Evolutionary conservation across 768 basidiomycete species (phyloP), one percentile per base, ranked within the genome.

Genomic region (Leccinum longicurvipes): DNA sequence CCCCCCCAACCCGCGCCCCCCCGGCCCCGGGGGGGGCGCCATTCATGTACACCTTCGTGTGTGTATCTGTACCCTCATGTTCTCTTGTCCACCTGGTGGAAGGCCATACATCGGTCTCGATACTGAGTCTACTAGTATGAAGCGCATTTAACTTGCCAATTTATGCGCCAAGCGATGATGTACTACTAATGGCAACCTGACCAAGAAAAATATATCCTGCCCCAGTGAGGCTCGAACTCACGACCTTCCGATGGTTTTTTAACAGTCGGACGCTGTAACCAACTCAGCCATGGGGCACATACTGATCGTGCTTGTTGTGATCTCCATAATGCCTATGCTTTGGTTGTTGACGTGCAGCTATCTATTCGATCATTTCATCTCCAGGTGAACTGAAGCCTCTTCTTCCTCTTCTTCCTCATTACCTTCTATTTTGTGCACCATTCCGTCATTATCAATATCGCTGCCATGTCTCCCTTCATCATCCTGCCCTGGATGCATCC

Each of bases 171-270:
- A 7, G 42, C 23, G 10, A 44, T 23, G 10, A 34, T 15, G 6
- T 15, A 2, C 15, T 15, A 4, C 12, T 15, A 6, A 19, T 39
- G 17, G 41, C 6, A 44, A 44, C 31, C n/a, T n/a, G 12, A 12
- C 31, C 31, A 29, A 23, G 4, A 56, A 67, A 66, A 53, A 42
- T 3, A 45, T 7, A 8, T 1, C 27, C 76, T 78, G 76, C 77
- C 77, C 77, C 76, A 78, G 72, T 74, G 77, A 79, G 75, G 75
- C 70, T 78, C 76, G 77, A 78, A 79, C 76, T 77, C 76, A 74
- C 75, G 76, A 77, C 77, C 76, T 78, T 78, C 77, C 74, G 74
- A 78, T 77, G 17, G 52, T 55, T 25, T 32, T 28, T 29, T 75
- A 76, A 76, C 75, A 76, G 75, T 76, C 75, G 75, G 75, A 76